Conservation (phyloP, 139 green algal genomes). For the Chlamydomonas sp. region DNA sequence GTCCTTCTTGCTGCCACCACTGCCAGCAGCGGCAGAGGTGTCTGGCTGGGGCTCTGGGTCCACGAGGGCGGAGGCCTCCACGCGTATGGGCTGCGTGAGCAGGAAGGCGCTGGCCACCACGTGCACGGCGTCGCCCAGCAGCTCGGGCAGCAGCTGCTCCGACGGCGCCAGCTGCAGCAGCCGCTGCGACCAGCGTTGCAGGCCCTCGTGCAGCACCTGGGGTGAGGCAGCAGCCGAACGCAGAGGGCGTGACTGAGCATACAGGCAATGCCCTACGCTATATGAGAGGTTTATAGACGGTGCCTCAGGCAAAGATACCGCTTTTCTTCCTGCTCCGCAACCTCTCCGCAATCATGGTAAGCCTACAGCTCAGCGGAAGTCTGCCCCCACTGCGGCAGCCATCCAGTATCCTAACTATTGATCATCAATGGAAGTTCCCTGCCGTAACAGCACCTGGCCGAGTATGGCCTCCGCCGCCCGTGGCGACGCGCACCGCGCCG, state of each 20-base stretch:
- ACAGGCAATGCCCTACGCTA: too few species aligned
- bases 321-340: too few species aligned
- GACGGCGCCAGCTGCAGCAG: constrained; percentile 13
- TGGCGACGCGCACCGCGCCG: neutral
- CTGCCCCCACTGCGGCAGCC: neutral
- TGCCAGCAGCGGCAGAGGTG: neutral
- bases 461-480: neutral
- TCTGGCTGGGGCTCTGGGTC: neutral
- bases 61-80: neutral
- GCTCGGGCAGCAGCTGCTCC: constrained; percentile 18
- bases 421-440: too few species aligned
- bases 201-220: constrained; percentile 24
- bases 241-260: neutral
- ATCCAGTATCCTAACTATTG: neutral
- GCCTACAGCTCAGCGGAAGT: too few species aligned
- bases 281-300: too few species aligned
- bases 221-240: neutral
- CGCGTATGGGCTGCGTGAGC: constrained; percentile 14
- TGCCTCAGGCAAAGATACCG: too few species aligned
- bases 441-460: neutral
- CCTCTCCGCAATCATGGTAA: too few species aligned
- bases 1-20: neutral
- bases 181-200: constrained; percentile 8
- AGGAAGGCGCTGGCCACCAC: constrained; percentile 10
- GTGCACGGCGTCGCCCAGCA: constrained; percentile 21